A percentile compares a stretch with the other conserved stretches of the same genome.
These are phyloP conservation scores for Rubroboletus satanas DNA, from an alignment of 768 basidiomycete species.

Conservation along the genomic window DNA sequence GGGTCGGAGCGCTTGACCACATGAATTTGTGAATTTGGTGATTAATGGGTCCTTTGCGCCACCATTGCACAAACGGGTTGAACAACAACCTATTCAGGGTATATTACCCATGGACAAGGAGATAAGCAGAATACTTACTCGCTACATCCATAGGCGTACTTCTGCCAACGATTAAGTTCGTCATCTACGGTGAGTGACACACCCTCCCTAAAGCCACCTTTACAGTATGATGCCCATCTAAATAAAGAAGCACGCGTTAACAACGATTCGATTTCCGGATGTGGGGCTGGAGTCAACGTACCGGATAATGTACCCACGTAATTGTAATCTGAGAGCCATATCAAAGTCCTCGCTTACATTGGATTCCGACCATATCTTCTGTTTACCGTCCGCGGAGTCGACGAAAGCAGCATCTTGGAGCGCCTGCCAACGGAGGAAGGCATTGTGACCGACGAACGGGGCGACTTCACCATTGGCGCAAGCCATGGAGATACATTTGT, in stretches of 20 bases:
- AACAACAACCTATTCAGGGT: conserved; percentile 64
- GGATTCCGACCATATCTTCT: conserved; percentile 70
- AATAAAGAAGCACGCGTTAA: neutral
- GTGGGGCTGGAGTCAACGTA: conserved; percentile 5
- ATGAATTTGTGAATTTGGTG: conserved; percentile 73
- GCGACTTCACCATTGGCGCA: conserved; percentile 75
- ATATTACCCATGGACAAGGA: neutral
- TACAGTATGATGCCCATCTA: conserved; percentile 76
- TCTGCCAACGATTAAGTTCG: conserved; percentile 91
- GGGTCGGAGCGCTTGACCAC: conserved; percentile 73
- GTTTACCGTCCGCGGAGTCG: conserved; percentile 49
- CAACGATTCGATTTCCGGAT: neutral
- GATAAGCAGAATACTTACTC: conserved; percentile 41
- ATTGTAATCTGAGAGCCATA: conserved; percentile 59
- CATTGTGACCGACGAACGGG: conserved; percentile 85
- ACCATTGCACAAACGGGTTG: conserved; percentile 79
- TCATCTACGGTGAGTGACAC: conserved; percentile 87
- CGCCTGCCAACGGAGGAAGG: conserved; percentile 87
- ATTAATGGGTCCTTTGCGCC: conserved; percentile 75
- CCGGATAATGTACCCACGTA: conserved; percentile 69
- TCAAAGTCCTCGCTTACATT: conserved; percentile 71
- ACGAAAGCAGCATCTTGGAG: conserved; percentile 81
- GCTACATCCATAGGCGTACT: conserved; percentile 67
- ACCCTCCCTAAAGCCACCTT: conserved; percentile 87
- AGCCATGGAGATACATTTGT: conserved; percentile 75